Evolutionary conservation across 352 stramenopile species (phyloP).

Genomic region (Globisporangium orthogonon): DNA sequence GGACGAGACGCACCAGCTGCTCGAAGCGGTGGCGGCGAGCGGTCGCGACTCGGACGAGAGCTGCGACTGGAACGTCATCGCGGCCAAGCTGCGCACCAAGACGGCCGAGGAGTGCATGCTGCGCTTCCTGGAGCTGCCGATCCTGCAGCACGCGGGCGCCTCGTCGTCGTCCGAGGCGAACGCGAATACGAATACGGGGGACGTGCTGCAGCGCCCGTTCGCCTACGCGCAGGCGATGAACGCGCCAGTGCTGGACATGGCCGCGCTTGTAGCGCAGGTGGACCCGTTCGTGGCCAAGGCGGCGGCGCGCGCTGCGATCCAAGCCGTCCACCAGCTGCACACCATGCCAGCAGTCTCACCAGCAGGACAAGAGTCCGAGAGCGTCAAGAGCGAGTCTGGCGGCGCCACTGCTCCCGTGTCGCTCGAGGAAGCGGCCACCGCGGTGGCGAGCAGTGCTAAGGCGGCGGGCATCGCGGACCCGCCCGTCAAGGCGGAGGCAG

Average conservation of each 20-base stretch:
- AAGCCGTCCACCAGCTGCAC: conserved; percentile 59
- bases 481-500: conserved; percentile 27
- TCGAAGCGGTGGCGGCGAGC: conserved; percentile 36
- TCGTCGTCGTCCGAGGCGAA: background rate
- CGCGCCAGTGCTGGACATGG: conserved; percentile 45
- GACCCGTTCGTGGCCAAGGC: conserved; percentile 71
- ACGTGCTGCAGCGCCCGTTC: conserved; percentile 30
- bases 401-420: conserved; percentile 11
- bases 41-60: conserved; percentile 25
- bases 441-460: conserved; percentile 31
- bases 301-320: conserved; percentile 55
- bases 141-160: conserved; percentile 28
- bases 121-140: conserved; percentile 68
- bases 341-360: conserved; percentile 20
- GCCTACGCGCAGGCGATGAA: conserved; percentile 42
- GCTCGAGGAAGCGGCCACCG: conserved; percentile 29
- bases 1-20: conserved; percentile 32
- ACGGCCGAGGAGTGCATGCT: conserved; percentile 70
- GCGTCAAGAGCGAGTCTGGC: conserved; percentile 7
- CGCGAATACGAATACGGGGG: background rate
- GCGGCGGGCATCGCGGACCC: conserved; percentile 30
- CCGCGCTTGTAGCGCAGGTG: conserved; percentile 41
- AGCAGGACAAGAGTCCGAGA: background rate
- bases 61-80: conserved; percentile 77
- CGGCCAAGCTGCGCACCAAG: conserved; percentile 58